Evolutionary conservation across 192 early-diverging fungal genomes (phyloP).

Genomic region (Rhizophagus sp.): DNA sequence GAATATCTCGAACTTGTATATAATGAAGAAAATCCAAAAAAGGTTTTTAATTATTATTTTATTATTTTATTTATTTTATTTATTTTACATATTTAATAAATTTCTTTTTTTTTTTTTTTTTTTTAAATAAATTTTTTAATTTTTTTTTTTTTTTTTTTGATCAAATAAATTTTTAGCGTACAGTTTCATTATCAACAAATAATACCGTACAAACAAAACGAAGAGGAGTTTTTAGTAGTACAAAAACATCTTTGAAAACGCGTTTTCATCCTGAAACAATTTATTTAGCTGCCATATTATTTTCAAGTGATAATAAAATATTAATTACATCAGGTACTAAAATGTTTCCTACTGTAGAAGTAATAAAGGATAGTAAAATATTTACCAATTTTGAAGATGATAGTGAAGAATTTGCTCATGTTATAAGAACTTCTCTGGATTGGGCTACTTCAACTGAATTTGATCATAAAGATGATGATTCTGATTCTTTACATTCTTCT

Average conservation of each 20-base stretch:
- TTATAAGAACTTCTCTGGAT: conserved; percentile 36
- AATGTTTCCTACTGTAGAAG: conserved; percentile 30
- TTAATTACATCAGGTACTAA: conserved; percentile 32
- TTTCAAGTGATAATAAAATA: conserved; percentile 47
- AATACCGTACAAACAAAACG: conserved; percentile 11
- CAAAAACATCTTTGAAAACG: conserved; percentile 27
- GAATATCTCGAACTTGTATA: conserved; percentile 30
- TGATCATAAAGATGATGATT: conserved; percentile 25
- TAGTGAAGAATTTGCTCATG: conserved; percentile 36
- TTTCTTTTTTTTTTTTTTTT: background rate
- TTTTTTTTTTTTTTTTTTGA: background rate
- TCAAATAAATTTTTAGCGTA: background rate
- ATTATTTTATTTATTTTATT: background rate
- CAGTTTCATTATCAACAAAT: conserved; percentile 6
- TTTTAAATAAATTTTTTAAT: no score
- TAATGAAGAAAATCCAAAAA: conserved; percentile 32
- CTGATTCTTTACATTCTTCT: conserved; percentile 22
- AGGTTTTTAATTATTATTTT: conserved; percentile 9
- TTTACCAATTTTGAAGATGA: conserved; percentile 32
- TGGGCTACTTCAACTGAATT: conserved; percentile 30
- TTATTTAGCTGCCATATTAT: conserved; percentile 42
- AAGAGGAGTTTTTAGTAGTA: conserved; percentile 22
- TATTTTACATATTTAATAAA: no score
- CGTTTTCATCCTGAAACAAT: conserved; percentile 41
- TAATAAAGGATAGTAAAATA: conserved; percentile 24